Evolutionary conservation across 768 basidiomycete genomes (phyloP).

Genomic region (Boletus edulis): DNA sequence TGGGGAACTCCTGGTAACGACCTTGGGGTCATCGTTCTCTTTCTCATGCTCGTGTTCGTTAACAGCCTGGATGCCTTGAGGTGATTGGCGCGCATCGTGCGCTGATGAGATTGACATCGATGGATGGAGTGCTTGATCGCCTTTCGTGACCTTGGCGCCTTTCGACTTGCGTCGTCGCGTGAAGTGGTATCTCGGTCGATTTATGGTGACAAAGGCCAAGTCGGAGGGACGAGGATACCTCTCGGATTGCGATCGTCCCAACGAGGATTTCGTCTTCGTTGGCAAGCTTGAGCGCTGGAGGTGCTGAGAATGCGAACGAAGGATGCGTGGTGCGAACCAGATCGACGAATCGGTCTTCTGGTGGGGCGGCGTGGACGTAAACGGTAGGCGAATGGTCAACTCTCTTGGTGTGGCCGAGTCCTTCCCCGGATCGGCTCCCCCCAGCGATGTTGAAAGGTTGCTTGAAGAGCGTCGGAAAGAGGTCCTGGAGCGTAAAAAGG

Average conservation of each 20-base stretch:
- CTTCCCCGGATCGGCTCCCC: not conserved
- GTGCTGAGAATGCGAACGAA: slow-evolving; percentile 28
- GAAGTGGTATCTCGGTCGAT: slow-evolving; percentile 21
- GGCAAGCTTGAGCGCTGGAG: not conserved
- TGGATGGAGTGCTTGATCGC: not conserved
- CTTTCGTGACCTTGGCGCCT: not conserved
- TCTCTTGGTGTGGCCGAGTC: slow-evolving; percentile 9
- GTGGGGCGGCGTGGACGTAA: slow-evolving; percentile 17
- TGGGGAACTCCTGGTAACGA: not conserved
- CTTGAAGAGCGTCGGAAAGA: not conserved
- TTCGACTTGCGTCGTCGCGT: slow-evolving; percentile 12
- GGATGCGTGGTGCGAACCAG: slow-evolving; percentile 19
- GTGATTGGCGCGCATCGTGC: not conserved
- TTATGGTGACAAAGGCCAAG: slow-evolving; percentile 21
- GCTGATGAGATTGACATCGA: not conserved
- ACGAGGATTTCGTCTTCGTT: not conserved
- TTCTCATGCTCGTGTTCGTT: not conserved
- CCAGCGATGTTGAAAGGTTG: not conserved
- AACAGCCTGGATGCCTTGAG: not conserved
- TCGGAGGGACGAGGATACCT: slow-evolving; percentile 20
- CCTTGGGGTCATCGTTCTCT: slow-evolving; percentile 3
- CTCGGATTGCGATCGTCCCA: slow-evolving; percentile 27
- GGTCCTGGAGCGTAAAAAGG: slow-evolving; percentile 13
- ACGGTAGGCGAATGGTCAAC: slow-evolving; percentile 23
- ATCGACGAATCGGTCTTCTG: not conserved